Base-by-base conservation (phyloP, 306 rosid genomes). In the Hippophae tibetana region DNA sequence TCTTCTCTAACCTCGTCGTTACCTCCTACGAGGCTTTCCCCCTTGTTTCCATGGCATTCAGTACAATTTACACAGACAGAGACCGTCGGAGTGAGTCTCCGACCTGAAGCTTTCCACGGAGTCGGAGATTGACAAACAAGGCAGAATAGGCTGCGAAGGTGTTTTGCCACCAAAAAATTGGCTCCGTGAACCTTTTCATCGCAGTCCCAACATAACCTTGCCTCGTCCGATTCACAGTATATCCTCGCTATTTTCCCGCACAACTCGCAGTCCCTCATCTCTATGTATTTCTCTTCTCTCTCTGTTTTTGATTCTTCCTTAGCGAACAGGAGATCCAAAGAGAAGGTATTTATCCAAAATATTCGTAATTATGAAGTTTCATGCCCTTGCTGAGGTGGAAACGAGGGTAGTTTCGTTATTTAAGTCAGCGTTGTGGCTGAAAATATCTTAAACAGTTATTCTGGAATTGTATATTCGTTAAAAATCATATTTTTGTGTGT, bases 111-210 rank as follows among this genome's bases (percentile, higher is more conserved):
- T 6, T 56, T 69, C 87, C 87, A 81, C 6, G 79, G 77, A n/a
- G 87, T 81, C 71, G 53, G 56, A 3, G 66, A 74, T 41, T 69
- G 79, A 50, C 87, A 78, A 1, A 57, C 73, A 13, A 66, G 69
- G 47, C 87, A 81, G n/a, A 81, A 68, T 5, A 81, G 79, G 44
- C 55, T 69, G 50, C 87, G 27, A 7, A 62, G 60, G 58, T 81
- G 87, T 58, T 76, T 81, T 6, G 74, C 84, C 23, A 81, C 84
- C 31, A 81, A 79, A 56, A 81, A 81, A 56, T 81, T 81, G 1
- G 87, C 87, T 18, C 79, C 69, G 73, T 78, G 84, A 62, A 81
- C 84, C 53, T 78, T 78, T 81, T 60, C 66, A 26, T 78, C 87
- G 59, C 81, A 81, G 70, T 59, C 80, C 84, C 83, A 81, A 58